These are phyloP conservation scores for Mycena galericulata DNA, from an alignment of 768 basidiomycete species.

Conservation along the genomic window DNA sequence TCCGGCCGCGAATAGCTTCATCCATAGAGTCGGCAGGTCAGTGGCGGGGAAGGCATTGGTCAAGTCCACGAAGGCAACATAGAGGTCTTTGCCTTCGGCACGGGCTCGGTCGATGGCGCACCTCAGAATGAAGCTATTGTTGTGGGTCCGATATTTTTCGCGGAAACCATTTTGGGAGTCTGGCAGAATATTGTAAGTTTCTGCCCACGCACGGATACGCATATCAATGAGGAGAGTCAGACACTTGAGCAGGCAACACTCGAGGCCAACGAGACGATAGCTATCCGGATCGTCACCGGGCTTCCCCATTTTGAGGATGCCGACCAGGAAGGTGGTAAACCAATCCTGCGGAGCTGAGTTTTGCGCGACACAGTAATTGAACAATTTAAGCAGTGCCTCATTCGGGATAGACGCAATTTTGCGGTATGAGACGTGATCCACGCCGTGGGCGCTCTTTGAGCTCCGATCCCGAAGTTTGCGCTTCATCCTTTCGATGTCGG, in stretches of 20 bases:
- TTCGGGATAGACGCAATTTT: no score
- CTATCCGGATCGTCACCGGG: constrained; percentile 26
- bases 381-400: constrained; percentile 8
- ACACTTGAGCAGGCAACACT: constrained; percentile 38
- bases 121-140: no score
- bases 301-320: constrained; percentile 36
- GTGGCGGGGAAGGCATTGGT: constrained; percentile 52
- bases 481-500: constrained; percentile 4
- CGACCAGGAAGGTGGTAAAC: constrained; percentile 20
- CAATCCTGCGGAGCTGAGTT: no score
- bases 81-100: no score
- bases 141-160: no score
- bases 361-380: constrained; percentile 1
- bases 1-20: constrained; percentile 40
- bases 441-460: constrained; percentile 1
- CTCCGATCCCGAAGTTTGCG: constrained; percentile 5
- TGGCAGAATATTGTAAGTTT: no score
- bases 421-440: constrained; percentile 8
- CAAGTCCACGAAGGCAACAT: constrained; percentile 44
- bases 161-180: no score
- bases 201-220: no score
- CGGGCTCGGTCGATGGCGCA: no score
- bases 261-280: constrained; percentile 36
- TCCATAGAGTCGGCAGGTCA: constrained; percentile 46
- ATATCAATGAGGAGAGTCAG: constrained; percentile 40